A percentile compares a stretch with the other conserved stretches of the same genome.
Conservation (phyloP, 2,329 filamentous ascomycete species). For the Fusarium mundagurra region DNA sequence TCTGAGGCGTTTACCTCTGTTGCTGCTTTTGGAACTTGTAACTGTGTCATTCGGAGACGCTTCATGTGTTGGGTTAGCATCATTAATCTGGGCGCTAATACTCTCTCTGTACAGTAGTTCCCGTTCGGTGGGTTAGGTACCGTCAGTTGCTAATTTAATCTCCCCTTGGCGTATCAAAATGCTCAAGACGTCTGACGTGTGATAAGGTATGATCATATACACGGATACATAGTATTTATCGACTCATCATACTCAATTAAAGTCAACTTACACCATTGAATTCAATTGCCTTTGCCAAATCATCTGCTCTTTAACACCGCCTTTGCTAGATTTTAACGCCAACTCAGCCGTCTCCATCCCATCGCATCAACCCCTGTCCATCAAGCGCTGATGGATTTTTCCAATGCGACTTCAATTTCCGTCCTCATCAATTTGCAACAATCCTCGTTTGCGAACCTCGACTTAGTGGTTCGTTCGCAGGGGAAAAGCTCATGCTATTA, state of each 20-base stretch:
- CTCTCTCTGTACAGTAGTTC: conserved; percentile 2
- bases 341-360: conserved; percentile 27
- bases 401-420: conserved; percentile 24
- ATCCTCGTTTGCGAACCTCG: background rate
- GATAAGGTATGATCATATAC: background rate
- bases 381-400: conserved; percentile 24
- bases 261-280: background rate
- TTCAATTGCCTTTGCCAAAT: background rate
- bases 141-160: conserved; percentile 16
- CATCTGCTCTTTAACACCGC: conserved; percentile 24
- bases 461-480: conserved; percentile 5
- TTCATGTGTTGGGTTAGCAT: conserved; percentile 19
- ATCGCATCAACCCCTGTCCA: conserved; percentile 32
- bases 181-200: background rate
- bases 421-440: conserved; percentile 15
- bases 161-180: conserved; percentile 1
- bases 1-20: conserved; percentile 2
- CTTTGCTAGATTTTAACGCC: conserved; percentile 5
- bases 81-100: conserved; percentile 13
- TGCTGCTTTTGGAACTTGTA: background rate
- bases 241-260: background rate
- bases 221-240: background rate
- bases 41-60: conserved; percentile 5
- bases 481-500: conserved; percentile 5
- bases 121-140: conserved; percentile 10